A percentile compares a stretch with the other conserved stretches of the same genome.
Evolutionary conservation across 176 grass and related monocot species (phyloP).

Genomic region (Tillandsia leiboldiana): DNA sequence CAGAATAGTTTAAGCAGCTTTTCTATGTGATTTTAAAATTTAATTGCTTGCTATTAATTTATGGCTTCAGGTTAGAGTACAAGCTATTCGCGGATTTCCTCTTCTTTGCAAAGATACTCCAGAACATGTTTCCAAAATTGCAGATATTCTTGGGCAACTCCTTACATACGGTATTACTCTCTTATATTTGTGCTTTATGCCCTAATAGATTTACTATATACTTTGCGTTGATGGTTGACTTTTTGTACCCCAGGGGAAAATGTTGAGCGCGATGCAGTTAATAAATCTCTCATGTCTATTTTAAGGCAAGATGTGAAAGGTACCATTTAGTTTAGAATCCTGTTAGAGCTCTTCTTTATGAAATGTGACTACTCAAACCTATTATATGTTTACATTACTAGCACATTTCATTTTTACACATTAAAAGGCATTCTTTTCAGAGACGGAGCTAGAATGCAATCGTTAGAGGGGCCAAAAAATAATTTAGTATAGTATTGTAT

Average conservation of each 20-base stretch:
- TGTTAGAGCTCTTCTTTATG: too few species aligned
- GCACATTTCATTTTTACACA: too few species aligned
- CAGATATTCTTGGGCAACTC: slow-evolving; percentile 90
- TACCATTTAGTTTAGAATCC: slow-evolving; percentile 8
- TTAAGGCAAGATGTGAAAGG: slow-evolving; percentile 96
- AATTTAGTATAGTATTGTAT: too few species aligned
- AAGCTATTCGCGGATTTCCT: slow-evolving; percentile 96
- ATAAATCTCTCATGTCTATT: slow-evolving; percentile 92
- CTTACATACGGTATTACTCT: slow-evolving; percentile 58
- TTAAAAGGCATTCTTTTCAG: too few species aligned
- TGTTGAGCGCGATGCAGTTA: slow-evolving; percentile 97
- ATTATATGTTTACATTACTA: too few species aligned
- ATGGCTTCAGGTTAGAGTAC: slow-evolving; percentile 79
- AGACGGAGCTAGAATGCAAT: too few species aligned
- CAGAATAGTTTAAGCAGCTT: not conserved
- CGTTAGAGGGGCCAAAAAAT: too few species aligned
- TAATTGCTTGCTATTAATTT: slow-evolving; percentile 4
- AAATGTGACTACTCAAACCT: too few species aligned
- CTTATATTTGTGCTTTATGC: not conserved
- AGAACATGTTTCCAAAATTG: slow-evolving; percentile 86
- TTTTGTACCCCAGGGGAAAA: slow-evolving; percentile 66
- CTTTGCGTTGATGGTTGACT: slow-evolving; percentile 10
- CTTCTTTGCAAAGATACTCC: slow-evolving; percentile 87
- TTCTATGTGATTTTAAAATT: slow-evolving; percentile 7
- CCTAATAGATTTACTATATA: not conserved